A percentile compares a stretch with the other conserved stretches of the same genome.
phyloP scores from a whole-genome alignment of 352 stramenopile species.

The Phytophthora colocasiae region DNA sequence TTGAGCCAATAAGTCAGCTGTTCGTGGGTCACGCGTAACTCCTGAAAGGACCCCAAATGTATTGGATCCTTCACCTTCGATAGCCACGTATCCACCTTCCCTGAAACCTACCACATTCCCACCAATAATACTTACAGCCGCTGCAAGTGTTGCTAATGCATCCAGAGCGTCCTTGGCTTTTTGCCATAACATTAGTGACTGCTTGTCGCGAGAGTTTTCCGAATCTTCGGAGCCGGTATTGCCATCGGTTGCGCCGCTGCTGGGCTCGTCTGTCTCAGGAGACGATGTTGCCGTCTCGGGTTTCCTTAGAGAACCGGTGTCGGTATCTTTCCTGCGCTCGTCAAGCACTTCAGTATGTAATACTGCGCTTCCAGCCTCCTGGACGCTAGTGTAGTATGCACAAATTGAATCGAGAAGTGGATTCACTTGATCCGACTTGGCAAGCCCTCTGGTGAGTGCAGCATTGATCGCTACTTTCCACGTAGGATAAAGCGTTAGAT shows the following conservation, averaged over 20 bases:
- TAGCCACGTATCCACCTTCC: constrained; percentile 65
- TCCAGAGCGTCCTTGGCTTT: constrained; percentile 81
- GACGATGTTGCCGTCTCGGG: constrained; percentile 60
- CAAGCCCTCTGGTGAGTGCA: constrained; percentile 58
- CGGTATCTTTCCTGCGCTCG: constrained; percentile 5
- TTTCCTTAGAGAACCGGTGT: constrained; percentile 46
- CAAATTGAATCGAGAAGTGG: constrained; percentile 73
- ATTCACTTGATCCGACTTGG: constrained; percentile 52
- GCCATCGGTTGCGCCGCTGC: constrained; percentile 17
- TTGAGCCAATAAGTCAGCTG: constrained; percentile 48
- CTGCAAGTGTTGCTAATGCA: constrained; percentile 58
- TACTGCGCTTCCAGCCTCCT: constrained; percentile 15
- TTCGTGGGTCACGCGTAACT: constrained; percentile 52
- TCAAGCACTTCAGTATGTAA: constrained; percentile 7
- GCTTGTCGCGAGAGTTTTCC: constrained; percentile 61
- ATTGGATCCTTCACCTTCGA: constrained; percentile 56
- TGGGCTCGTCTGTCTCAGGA: constrained; percentile 66
- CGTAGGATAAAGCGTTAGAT: constrained; percentile 76
- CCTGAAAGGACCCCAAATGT: constrained; percentile 39
- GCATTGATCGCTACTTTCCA: constrained; percentile 86
- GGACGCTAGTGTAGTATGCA: constrained; percentile 67
- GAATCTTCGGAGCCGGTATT: constrained; percentile 27
- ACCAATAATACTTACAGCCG: constrained; percentile 74
- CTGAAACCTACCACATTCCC: constrained; percentile 75
- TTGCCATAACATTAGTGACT: constrained; percentile 72